phyloP scores from a whole-genome alignment of 208 protist species.

The Crithidia brevicula region DNA sequence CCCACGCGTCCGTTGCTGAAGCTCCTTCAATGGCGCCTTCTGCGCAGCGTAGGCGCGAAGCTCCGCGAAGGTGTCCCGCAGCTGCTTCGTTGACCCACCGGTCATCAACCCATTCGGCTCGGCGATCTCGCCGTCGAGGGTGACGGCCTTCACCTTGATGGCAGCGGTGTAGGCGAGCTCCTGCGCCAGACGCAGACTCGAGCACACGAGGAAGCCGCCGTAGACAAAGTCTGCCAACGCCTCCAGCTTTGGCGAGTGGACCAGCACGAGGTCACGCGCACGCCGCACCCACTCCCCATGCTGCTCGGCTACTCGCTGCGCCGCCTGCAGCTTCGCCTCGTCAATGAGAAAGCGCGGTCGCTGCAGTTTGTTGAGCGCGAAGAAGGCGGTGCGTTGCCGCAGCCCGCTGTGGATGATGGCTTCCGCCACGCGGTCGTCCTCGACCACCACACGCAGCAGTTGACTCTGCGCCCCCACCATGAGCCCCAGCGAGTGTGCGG shows the following conservation, averaged over 20 bases:
- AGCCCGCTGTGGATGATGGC: constrained; percentile 94
- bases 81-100: constrained; percentile 87
- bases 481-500: constrained; percentile 81
- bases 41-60: constrained; percentile 47
- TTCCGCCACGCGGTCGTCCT: constrained; percentile 92
- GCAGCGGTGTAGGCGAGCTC: constrained; percentile 84
- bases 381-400: constrained; percentile 95
- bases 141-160: constrained; percentile 94
- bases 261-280: constrained; percentile 29
- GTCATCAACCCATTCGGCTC: constrained; percentile 98
- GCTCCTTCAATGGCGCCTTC: constrained; percentile 55
- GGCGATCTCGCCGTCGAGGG: constrained; percentile 98
- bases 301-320: constrained; percentile 49
- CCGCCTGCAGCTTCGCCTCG: constrained; percentile 38
- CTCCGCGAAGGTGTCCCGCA: constrained; percentile 80
- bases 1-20: constrained; percentile 39
- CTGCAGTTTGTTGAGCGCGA: constrained; percentile 97
- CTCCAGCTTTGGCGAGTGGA: constrained; percentile 29
- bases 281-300: constrained; percentile 26
- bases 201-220: constrained; percentile 96
- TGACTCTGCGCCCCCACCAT: constrained; percentile 93
- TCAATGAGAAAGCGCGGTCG: constrained; percentile 28
- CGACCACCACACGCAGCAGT: constrained; percentile 96
- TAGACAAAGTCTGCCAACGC: constrained; percentile 94
- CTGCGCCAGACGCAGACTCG: constrained; percentile 74